Base-by-base conservation (phyloP, 768 basidiomycete species). In the Panellus pusillus region DNA sequence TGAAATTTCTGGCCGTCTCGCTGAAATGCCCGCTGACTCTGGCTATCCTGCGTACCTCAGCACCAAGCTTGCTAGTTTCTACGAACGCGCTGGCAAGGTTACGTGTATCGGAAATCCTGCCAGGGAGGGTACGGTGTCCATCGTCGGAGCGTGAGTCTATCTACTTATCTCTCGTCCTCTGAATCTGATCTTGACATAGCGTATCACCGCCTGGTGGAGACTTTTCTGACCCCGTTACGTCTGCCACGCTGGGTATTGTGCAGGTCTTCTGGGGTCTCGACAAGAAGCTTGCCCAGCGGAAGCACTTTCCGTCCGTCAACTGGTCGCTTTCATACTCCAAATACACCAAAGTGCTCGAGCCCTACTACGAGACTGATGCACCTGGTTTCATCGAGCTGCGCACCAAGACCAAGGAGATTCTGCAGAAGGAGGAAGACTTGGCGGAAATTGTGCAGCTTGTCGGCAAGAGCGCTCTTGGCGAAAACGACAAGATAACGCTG, bases 201-300 rank as follows among this genome's bases (percentile, higher is more conserved):
- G 97, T 99, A 15, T 98, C 95, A 4, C 97, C 97, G 52, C 97
- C 97, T 42, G 97, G 97, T 72, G 97, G 97, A 71, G 97, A 99
- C 68, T 98, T 98, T 74, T 97, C 97, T 11, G 97, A 99, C 72
- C 97, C 97, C 32, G 97, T 99, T 55, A 98, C 96, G 8, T 87
- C 94, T 41, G 92, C 97, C 32, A 99, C 97, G 3, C 89, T 99
- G 51, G 85, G 94, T 77, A 99, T 99, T 67, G 97, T 99, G 9
- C 97, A 98, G 66, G 97, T 98, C 61, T 99, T 99, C 83, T 99
- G 97, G 97, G 97, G 97, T 70, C 83, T 99, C 24, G 97, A 98
- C 75, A 99, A 99, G 85, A 94, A 96, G 69, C 85, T 98, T 54
- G 97, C 97, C 3, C 97, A 98, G 69, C 83, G 96, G 58, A 98